Base-by-base conservation (phyloP, 2,329 filamentous ascomycete genomes). In the Paraconiothyrium sp. region DNA sequence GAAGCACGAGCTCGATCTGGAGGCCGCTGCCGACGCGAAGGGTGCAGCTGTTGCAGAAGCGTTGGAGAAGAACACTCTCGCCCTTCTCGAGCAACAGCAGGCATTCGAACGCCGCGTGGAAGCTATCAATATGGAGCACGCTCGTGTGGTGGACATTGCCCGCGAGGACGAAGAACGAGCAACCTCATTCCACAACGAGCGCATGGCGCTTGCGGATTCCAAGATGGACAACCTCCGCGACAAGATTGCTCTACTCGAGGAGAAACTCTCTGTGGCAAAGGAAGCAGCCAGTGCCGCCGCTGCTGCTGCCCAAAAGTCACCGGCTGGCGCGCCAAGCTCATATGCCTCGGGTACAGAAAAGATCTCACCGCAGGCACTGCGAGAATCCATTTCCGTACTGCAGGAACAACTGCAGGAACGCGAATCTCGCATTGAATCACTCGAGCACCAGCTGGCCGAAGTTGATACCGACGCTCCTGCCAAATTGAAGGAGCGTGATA, bases 361-460 rank as follows among this genome's bases (percentile, higher is more conserved):
- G 84, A 92, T 97, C 60, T 97, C 94, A 2, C 92, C 94, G 0
- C 94, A 98, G 79, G 95, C 95, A 7, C 86, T 99, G 35, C 91
- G 95, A 34, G 95, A 99, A 79, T 97, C 94, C 0, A 97, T 99
- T 74, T 89, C 97, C 80, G 95, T 97, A 20, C 84, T 99, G 30
- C 95, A 99, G 80, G 94, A 98, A 78, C 95, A 99, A 78, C 86
- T 99, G 7, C 95, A 98, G 78, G 93, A 95, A 70, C 93, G 95
- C 57, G 95, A 99, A 81, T 87, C 90, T 62, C 90, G 89, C 43
- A 97, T 98, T 68, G 95, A 99, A 76, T 88, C 90, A 64, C 89
- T 98, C 13, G 92, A 97, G 79, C 86, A 89, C 56, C 85, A 89
- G 56, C 83, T 93, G 8, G 81, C 87, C 20, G 85, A 87, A 62